Evolutionary conservation across 331 rosid genomes (phyloP), one percentile per base, ranked within the genome.

Genomic region (Saraca asoca): DNA sequence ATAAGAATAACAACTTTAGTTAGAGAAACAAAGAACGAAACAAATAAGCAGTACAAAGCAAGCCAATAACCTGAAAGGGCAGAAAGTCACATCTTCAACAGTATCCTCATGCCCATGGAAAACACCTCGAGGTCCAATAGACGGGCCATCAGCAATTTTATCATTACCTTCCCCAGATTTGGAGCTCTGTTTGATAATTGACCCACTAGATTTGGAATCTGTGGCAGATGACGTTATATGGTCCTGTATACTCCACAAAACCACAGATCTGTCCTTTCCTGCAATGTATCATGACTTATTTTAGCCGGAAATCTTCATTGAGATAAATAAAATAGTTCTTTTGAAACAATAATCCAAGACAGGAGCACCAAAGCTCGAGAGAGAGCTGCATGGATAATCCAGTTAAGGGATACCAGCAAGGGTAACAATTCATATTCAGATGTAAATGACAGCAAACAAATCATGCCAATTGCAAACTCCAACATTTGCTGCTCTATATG

Each of bases 81-180:
- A 90, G 80, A 90, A 94, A 20, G 99, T 66, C 76, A 94, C 99
- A 80, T 94, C 99, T 85, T 94, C 99, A 75, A 94, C 99, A n/a
- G 97, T 90, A 72, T 94, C 96, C 50, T 83, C 97, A 46, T 94
- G 99, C 48, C 99, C 99, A 55, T 75, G 68, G 83, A 85, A 94
- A 69, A 88, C 69, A 68, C 99, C 99, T 44, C 99, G 81, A 45
- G 99, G 99, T 62, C 96, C 96, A 66, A 94, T 83, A 71, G 97
- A 49, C 71, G 96, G 97, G 51, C 95, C 78, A 73, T 94, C 96
- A 54, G 70, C 81, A 70, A 76, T 52, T 81, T 86, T 90, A 33
- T 86, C 97, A 72, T 67, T 85, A 69, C 88, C 84, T 57, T 88
- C 97, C 62, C 94, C 96, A 6, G 89, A 63, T 79, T 84, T 91